Evolutionary conservation across 2,329 filamentous ascomycete species (phyloP).

Genomic region (Epichloe hybrida): DNA sequence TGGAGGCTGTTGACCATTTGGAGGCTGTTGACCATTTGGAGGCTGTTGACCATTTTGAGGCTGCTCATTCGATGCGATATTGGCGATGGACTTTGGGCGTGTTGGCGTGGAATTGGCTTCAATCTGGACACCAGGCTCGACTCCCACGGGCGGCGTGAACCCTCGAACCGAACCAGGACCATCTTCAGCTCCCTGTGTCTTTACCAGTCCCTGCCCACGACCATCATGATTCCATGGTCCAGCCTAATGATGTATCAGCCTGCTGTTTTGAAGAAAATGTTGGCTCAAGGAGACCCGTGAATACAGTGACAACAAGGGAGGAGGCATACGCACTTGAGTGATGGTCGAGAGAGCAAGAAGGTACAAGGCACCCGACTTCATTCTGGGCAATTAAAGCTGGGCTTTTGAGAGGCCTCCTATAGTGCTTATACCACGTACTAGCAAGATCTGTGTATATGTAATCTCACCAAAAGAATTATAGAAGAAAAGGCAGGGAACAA

Average conservation of each 20-base stretch:
- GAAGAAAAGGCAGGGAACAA: background rate
- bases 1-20: background rate
- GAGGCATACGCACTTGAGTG: constrained; percentile 7
- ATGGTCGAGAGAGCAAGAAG: constrained; percentile 9
- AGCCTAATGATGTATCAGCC: background rate
- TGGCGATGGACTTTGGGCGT: background rate
- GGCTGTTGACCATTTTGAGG: background rate
- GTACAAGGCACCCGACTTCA: constrained; percentile 10
- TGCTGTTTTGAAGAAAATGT: background rate
- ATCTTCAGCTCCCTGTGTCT: background rate
- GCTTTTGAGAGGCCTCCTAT: background rate
- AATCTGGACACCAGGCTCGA: background rate
- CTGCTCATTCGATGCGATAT: background rate
- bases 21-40: background rate
- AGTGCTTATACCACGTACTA: background rate
- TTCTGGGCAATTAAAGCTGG: constrained; percentile 2
- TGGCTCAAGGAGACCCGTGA: background rate
- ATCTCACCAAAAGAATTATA: background rate
- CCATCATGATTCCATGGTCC: background rate
- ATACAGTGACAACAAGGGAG: background rate
- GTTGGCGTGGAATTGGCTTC: background rate
- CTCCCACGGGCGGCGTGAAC: background rate
- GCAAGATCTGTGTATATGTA: background rate
- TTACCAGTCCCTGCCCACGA: background rate
- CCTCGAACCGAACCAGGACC: background rate